Conservation (phyloP, 345 rosid species). For the Gossypium longicalyx region DNA sequence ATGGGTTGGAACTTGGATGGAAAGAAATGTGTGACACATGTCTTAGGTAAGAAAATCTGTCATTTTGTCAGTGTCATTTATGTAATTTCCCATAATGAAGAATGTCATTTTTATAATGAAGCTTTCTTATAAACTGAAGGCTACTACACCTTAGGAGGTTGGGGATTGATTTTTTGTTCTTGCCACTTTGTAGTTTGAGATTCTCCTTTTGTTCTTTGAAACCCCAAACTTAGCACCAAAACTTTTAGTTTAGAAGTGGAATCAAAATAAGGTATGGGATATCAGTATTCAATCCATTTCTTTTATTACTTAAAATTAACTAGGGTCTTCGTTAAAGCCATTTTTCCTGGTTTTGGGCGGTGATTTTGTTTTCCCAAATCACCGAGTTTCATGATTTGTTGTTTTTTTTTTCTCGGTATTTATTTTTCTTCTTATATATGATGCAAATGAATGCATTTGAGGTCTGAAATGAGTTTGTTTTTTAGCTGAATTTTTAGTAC, state of each 20-base stretch:
- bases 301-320: background rate
- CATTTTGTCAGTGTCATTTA: constrained; percentile 15
- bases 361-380: no score
- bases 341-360: background rate
- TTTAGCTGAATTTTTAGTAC: background rate
- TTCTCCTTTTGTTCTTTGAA: background rate
- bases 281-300: background rate
- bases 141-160: background rate
- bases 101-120: background rate
- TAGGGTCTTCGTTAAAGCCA: background rate
- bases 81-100: background rate
- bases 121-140: constrained; percentile 2
- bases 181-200: background rate
- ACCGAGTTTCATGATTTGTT: background rate
- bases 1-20: background rate
- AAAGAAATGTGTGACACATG: background rate
- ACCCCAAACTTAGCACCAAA: background rate
- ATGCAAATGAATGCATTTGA: background rate
- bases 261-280: constrained; percentile 21
- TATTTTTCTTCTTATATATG: background rate
- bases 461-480: constrained; percentile 6
- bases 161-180: background rate
- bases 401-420: constrained; percentile 5
- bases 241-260: constrained; percentile 13
- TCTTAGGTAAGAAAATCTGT: constrained; percentile 1